Evolutionary conservation across 2,329 filamentous ascomycete genomes (phyloP), one percentile per base, ranked within the genome.

Genomic region (Penicillium sp.): DNA sequence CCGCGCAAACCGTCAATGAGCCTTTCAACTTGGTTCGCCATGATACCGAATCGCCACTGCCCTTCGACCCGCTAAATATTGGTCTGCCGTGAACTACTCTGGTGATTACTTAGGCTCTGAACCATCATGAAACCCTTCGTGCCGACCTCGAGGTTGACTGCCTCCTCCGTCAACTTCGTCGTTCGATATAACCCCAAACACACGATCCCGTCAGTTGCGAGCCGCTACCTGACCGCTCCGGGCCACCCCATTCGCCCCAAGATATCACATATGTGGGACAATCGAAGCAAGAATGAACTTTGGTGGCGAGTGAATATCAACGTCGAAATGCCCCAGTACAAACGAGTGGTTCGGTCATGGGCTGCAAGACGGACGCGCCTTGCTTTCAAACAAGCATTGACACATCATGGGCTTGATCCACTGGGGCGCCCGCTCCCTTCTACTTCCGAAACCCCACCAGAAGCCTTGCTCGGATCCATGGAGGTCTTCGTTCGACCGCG

Each of bases 311-410:
- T 80, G 5, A 45, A 45, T n/a, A 45, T 74, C 52, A 48, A 67
- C 52, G 57, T 69, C 48, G 63, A 56, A 49, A 67, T 64, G 50
- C 58, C 59, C 14, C 18, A 60, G 3, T 66, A 68, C 19, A 80
- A 78, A 51, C 70, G 71, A 7, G 75, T 78, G 19, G 73, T 84
- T n/a, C 73, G 83, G 18, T 77, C 75, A 11, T 77, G 75, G 68
- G 70, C 69, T 21, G 67, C 68, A 21, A 73, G 78, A 54, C 76
- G 79, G 63, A 60, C 78, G 24, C 71, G 75, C 39, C 59, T 69
- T 26, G 80, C 79, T 2, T 77, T 85, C 44, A 61, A 63, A 40
- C 68, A 75, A 45, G 77, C 77, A 11, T 62, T 85, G 64, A 72
- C 67, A 52, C 71, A 69, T 19, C 69, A 70, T 48, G 82, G 82